Evolutionary conservation across 2,329 filamentous ascomycete genomes (phyloP).

Genomic region (Talaromyces sp.): DNA sequence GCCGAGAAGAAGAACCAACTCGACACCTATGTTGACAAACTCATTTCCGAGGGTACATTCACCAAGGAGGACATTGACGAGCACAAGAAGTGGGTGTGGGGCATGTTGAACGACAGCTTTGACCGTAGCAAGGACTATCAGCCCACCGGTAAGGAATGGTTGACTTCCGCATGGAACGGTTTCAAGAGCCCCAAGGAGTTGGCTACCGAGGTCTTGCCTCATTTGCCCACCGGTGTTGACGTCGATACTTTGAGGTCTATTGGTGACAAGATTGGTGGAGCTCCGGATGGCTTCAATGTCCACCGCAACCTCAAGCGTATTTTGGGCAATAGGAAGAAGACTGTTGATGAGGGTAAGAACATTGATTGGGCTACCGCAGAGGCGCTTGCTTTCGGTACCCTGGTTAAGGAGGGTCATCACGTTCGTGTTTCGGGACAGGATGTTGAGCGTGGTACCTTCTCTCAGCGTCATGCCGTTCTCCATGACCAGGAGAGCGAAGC

Average conservation of each 20-base stretch:
- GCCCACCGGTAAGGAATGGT: conserved; percentile 94
- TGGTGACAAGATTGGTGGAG: conserved; percentile 69
- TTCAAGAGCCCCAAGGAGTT: conserved; percentile 99
- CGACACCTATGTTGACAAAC: conserved; percentile 85
- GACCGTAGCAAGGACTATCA: conserved; percentile 96
- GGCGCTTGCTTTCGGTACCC: conserved; percentile 85
- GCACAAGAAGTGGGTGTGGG: conserved; percentile 99
- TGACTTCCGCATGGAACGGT: conserved; percentile 97
- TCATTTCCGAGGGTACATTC: conserved; percentile 87
- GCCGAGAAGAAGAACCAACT: conserved; percentile 76
- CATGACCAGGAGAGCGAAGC: conserved; percentile 94
- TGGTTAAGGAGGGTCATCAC: conserved; percentile 90
- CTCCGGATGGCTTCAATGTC: conserved; percentile 78
- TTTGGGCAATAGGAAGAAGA: conserved; percentile 81
- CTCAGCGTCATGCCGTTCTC: conserved; percentile 92
- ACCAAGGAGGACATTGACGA: conserved; percentile 97
- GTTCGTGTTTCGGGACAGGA: conserved; percentile 97
- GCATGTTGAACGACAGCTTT: conserved; percentile 97
- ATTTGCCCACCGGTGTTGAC: conserved; percentile 79
- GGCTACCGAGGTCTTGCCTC: conserved; percentile 86
- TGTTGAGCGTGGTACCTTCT: conserved; percentile 98
- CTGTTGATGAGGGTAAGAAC: conserved; percentile 81
- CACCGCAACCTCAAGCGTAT: conserved; percentile 98
- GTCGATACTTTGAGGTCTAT: conserved; percentile 71
- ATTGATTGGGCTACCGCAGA: conserved; percentile 98